Conservation (phyloP, 441 rosid species). For the Metrosideros polymorpha region DNA sequence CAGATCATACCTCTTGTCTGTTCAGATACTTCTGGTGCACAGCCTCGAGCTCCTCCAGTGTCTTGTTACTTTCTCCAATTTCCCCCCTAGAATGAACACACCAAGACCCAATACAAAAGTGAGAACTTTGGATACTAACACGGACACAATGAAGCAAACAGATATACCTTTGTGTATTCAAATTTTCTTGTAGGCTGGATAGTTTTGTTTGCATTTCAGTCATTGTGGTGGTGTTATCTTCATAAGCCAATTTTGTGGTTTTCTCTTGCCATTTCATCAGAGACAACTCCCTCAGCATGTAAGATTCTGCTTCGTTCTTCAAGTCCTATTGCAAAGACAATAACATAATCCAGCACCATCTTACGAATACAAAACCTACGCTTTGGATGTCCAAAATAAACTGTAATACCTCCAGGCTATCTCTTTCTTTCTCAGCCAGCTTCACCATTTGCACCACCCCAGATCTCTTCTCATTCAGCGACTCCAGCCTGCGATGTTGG, state of each 20-base stretch:
- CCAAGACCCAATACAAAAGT: not conserved
- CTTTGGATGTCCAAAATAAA: not conserved
- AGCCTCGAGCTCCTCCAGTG: conserved; percentile 66
- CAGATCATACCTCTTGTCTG: conserved; percentile 71
- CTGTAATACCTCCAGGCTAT: conserved; percentile 67
- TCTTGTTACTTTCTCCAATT: conserved; percentile 53
- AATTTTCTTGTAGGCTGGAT: conserved; percentile 53
- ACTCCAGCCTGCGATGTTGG: conserved; percentile 46
- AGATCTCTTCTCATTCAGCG: conserved; percentile 80
- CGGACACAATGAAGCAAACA: not conserved
- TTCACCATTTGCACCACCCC: conserved; percentile 99
- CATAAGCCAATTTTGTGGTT: conserved; percentile 70
- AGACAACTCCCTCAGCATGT: conserved; percentile 86
- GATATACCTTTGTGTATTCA: conserved; percentile 57
- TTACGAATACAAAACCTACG: not conserved
- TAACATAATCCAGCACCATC: not conserved
- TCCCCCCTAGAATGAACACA: conserved; percentile 42
- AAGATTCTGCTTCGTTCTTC: conserved; percentile 91
- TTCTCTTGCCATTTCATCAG: conserved; percentile 91
- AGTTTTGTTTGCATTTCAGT: conserved; percentile 40
- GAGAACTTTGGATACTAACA: not conserved
- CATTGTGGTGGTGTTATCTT: conserved; percentile 53
- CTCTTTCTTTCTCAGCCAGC: conserved; percentile 94
- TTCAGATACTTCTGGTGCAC: conserved; percentile 59
- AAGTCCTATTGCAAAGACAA: conserved; percentile 47